Conservation (phyloP, 148 eudicot species). For the Heliosperma pusillum region DNA sequence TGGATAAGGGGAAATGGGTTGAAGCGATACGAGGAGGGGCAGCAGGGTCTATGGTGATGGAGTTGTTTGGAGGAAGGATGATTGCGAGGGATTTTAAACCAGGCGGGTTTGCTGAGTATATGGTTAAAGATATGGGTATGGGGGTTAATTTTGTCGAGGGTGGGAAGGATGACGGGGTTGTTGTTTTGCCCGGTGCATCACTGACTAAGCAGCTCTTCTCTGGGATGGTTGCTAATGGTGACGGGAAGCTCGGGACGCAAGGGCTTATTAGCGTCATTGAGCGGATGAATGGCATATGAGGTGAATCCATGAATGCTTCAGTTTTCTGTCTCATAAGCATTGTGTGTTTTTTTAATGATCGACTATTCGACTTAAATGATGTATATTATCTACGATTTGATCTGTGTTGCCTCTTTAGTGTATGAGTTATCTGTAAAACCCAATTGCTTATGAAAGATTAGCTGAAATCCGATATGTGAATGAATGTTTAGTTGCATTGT, state of each 20-base stretch:
- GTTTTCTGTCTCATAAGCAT: neutral
- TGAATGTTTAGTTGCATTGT: neutral
- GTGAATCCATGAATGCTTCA: neutral
- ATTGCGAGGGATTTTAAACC: conserved; percentile 64
- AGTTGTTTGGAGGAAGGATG: conserved; percentile 76
- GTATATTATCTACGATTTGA: neutral
- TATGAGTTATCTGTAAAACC: neutral
- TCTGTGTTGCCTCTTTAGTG: neutral
- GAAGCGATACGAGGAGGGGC: conserved; percentile 77
- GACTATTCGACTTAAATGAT: neutral
- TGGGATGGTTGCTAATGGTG: conserved; percentile 84
- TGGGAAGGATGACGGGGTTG: conserved; percentile 36
- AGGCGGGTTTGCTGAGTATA: conserved; percentile 86
- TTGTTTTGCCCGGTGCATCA: conserved; percentile 69
- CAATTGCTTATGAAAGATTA: neutral
- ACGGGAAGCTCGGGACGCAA: conserved; percentile 81
- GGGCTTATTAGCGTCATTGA: conserved; percentile 70
- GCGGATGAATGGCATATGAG: conserved; percentile 67
- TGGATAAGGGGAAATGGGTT: conserved; percentile 51
- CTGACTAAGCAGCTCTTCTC: conserved; percentile 77
- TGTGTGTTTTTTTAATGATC: neutral
- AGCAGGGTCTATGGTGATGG: conserved; percentile 76
- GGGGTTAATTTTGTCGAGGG: conserved; percentile 59
- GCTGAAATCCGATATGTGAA: neutral
- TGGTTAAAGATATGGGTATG: conserved; percentile 96